Percentiles rank a stretch among this genome's conserved stretches.
phyloP scores from a whole-genome alignment of 768 basidiomycete genomes.

The Boletus barrowsii region DNA sequence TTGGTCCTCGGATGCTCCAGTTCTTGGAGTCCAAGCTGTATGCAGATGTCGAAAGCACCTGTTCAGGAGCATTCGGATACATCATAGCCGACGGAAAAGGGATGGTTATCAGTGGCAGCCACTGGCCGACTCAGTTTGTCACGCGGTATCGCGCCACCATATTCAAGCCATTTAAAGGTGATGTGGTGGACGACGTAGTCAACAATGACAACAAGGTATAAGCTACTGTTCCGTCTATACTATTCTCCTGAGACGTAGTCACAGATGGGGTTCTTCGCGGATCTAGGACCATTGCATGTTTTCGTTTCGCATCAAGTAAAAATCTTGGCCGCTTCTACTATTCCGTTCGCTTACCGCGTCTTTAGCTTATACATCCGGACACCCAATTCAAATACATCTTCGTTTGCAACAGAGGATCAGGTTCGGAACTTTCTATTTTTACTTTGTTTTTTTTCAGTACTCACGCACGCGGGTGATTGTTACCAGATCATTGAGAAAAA shows the following conservation, averaged over 20 bases:
- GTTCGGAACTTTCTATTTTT: conserved; percentile 34
- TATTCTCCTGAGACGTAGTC: background rate
- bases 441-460: background rate
- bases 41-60: conserved; percentile 98
- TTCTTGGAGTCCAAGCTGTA: no score
- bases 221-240: background rate
- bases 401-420: conserved; percentile 86
- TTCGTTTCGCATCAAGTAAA: conserved; percentile 93
- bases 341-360: conserved; percentile 4
- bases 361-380: conserved; percentile 88
- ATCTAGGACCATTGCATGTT: conserved; percentile 89
- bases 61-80: conserved; percentile 92
- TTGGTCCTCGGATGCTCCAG: conserved; percentile 95
- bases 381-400: conserved; percentile 96
- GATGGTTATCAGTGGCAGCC: conserved; percentile 86
- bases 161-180: conserved; percentile 98
- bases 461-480: background rate
- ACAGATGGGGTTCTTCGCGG: conserved; percentile 99
- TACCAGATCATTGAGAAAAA: conserved; percentile 88
- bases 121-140: no score
- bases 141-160: conserved; percentile 95
- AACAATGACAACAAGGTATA: conserved; percentile 92
- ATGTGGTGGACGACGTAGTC: conserved; percentile 97
- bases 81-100: conserved; percentile 93
- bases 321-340: conserved; percentile 23